Evolutionary conservation across 495 filamentous ascomycete genomes (phyloP).

Genomic region (Xylaria flabelliformis): DNA sequence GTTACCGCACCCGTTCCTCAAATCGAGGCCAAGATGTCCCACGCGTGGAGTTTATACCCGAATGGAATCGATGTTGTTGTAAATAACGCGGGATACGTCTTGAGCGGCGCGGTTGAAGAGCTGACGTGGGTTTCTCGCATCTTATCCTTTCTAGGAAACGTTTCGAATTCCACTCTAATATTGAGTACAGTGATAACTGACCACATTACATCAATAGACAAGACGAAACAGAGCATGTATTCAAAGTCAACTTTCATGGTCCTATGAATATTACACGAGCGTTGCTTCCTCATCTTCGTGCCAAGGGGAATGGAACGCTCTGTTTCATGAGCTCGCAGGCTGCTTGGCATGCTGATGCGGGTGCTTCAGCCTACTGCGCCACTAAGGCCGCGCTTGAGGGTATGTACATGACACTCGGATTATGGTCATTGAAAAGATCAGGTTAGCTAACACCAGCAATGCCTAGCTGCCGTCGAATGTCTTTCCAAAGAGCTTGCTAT

Average conservation of each 20-base stretch:
- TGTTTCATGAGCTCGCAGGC: constrained; percentile 59
- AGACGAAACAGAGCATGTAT: constrained; percentile 43
- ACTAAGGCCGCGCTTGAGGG: constrained; percentile 95
- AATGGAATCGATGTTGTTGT: constrained; percentile 58
- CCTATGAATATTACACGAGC: constrained; percentile 53
- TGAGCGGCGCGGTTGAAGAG: constrained; percentile 54
- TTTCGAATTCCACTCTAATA: neutral
- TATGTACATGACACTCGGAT: constrained; percentile 18
- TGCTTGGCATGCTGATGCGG: constrained; percentile 52
- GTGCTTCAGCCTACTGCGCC: constrained; percentile 70
- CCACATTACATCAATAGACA: constrained; percentile 30
- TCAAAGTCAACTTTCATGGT: constrained; percentile 60
- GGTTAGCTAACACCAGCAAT: neutral
- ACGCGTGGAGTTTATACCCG: constrained; percentile 36
- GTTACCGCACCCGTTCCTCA: constrained; percentile 48
- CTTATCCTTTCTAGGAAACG: constrained; percentile 13
- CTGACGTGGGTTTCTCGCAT: constrained; percentile 44
- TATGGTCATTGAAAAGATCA: neutral
- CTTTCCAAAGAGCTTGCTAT: constrained; percentile 40
- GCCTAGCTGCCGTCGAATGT: constrained; percentile 29
- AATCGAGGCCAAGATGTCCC: constrained; percentile 46
- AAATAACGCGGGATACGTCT: constrained; percentile 62
- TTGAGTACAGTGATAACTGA: neutral
- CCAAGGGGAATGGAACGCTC: constrained; percentile 53
- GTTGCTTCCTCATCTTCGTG: constrained; percentile 54